Evolutionary conservation across 75 land plant species (phyloP).

Genomic region (Chamaecyparis obtusa): DNA sequence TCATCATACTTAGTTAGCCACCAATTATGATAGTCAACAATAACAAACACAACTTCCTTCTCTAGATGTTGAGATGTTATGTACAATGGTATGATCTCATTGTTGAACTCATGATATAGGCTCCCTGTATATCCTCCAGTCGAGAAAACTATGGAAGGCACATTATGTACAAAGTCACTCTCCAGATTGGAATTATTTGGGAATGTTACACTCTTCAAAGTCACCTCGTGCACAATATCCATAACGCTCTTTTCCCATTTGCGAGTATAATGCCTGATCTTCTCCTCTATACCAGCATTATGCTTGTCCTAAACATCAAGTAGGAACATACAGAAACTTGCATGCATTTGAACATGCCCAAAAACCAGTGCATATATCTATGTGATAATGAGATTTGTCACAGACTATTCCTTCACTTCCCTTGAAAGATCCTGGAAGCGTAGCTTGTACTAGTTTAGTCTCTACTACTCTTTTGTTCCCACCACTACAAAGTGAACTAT

Average conservation of each 20-base stretch:
- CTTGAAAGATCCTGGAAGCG: conserved; percentile 7
- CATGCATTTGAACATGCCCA: conserved; percentile 13
- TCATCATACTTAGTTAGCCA: conserved; percentile 49
- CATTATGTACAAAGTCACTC: conserved; percentile 45
- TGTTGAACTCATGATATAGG: conserved; percentile 60
- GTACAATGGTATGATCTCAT: conserved; percentile 64
- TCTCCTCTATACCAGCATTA: conserved; percentile 20
- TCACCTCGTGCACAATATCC: conserved; percentile 37
- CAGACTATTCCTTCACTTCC: conserved; percentile 20
- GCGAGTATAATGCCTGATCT: conserved; percentile 39
- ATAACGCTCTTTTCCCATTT: conserved; percentile 43
- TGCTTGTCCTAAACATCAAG: not conserved
- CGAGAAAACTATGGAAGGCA: conserved; percentile 52
- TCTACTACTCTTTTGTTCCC: not conserved
- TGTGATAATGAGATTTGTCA: conserved; percentile 39
- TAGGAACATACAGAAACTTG: not conserved
- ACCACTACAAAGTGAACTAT: no score
- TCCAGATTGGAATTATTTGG: not conserved
- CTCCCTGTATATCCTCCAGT: conserved; percentile 71
- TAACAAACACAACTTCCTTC: conserved; percentile 34
- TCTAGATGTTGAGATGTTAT: conserved; percentile 41
- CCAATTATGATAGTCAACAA: conserved; percentile 32
- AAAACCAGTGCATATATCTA: conserved; percentile 34
- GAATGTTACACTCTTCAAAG: conserved; percentile 6
- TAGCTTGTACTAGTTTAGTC: not conserved